A percentile compares a stretch with the other conserved stretches of the same genome.
phyloP scores from a whole-genome alignment of 441 rosid genomes.

The Pelargonium citronellum region DNA sequence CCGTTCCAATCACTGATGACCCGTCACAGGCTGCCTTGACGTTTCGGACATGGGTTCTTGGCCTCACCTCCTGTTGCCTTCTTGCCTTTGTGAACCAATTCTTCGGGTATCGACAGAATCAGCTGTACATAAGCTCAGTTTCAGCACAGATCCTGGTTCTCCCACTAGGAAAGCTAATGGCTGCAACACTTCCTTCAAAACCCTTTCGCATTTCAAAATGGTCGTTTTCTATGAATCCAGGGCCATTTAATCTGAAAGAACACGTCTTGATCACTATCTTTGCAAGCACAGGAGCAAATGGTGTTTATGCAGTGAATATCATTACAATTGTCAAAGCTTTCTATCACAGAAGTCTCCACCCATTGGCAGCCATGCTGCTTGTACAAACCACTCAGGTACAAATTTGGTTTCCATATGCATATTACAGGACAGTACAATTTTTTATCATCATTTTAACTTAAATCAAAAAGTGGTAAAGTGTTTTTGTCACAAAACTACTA shows the following conservation, averaged over 20 bases:
- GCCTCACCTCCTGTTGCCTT: slow-evolving; percentile 40
- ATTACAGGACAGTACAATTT: background rate
- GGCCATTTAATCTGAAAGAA: slow-evolving; percentile 41
- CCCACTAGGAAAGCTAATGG: slow-evolving; percentile 71
- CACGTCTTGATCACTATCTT: slow-evolving; percentile 66
- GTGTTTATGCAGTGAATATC: slow-evolving; percentile 53
- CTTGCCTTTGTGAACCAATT: slow-evolving; percentile 64
- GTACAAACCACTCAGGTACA: slow-evolving; percentile 44
- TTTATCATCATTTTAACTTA: background rate
- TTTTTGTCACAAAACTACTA: no score
- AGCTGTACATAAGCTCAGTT: slow-evolving; percentile 38
- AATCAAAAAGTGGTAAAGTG: background rate
- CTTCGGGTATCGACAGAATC: slow-evolving; percentile 56
- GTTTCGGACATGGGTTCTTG: slow-evolving; percentile 68
- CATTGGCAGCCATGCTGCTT: slow-evolving; percentile 51
- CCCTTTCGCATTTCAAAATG: slow-evolving; percentile 33
- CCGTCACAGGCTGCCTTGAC: slow-evolving; percentile 51
- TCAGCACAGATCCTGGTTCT: slow-evolving; percentile 63
- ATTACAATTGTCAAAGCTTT: slow-evolving; percentile 58
- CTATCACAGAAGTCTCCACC: slow-evolving; percentile 41
- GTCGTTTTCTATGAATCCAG: slow-evolving; percentile 66
- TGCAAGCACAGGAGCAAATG: slow-evolving; percentile 52
- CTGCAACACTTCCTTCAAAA: slow-evolving; percentile 44
- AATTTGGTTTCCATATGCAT: background rate
- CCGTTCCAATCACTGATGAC: slow-evolving; percentile 73